Percentiles rank a stretch among this genome's conserved stretches.
phyloP scores from a whole-genome alignment of 2,329 filamentous ascomycete species.

The Pseudogymnoascus sp. region DNA sequence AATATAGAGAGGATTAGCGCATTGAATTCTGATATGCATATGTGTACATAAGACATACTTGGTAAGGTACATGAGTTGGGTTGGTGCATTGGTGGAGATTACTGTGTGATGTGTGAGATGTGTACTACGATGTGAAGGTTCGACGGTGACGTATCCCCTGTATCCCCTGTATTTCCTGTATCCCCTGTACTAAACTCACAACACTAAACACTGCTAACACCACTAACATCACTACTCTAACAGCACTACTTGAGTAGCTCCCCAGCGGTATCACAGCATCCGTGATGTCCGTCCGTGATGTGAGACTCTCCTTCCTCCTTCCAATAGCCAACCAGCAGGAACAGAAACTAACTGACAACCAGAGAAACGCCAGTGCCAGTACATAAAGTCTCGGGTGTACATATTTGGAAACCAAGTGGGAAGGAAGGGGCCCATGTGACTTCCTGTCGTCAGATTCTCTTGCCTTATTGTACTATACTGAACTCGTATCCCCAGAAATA shows the following conservation, averaged over 20 bases:
- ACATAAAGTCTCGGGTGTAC: background rate
- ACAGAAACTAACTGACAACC: background rate
- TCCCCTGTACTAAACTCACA: background rate
- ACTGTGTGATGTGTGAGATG: background rate
- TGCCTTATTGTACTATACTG: background rate
- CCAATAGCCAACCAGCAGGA: background rate
- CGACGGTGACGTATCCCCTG: background rate
- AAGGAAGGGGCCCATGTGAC: background rate
- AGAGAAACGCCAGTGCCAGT: background rate
- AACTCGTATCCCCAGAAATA: background rate
- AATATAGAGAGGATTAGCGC: background rate
- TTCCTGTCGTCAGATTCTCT: background rate
- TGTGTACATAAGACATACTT: constrained; percentile 3
- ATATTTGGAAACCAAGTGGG: constrained; percentile 1
- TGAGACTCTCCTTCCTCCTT: background rate
- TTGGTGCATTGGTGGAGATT: background rate
- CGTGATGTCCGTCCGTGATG: background rate
- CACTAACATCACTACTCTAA: background rate
- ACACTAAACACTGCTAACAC: background rate
- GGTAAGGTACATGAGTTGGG: constrained; percentile 1
- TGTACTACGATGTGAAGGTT: background rate
- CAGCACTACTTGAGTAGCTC: background rate
- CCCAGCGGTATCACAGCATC: background rate
- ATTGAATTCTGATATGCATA: background rate
- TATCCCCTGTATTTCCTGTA: background rate